Evolutionary conservation across 208 protist species (phyloP), one percentile per base, ranked within the genome.

Genomic region (Zelonia costaricensis): DNA sequence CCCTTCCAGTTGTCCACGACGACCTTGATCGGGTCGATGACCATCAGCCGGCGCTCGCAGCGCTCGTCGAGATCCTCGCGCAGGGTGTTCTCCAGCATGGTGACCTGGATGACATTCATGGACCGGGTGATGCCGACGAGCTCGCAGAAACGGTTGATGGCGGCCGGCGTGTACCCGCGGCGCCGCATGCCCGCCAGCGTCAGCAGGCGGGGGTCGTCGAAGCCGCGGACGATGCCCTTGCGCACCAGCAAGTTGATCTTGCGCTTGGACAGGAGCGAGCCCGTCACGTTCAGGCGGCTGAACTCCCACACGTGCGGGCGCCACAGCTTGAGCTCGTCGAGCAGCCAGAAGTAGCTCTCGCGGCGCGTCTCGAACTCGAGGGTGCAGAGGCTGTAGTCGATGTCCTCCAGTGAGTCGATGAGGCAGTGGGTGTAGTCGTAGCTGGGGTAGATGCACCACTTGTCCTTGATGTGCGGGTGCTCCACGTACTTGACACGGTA

Each of bases 391-490:
- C 98, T 99, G 85, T 99, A 99, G 33, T 99, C 99, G 60, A 99
- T 98, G 82, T 99, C 84, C 78, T 99, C 99, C 27, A 99, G 76
- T 9, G 98, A 98, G 80, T 99, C 99, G 33, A 98, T 91, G 35
- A 99, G 80, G 84, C 98, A 99, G 88, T 99, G 98, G 30, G 98
- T 98, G 76, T 96, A 99, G 86, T 99, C 99, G 82, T 99, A 99
- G 52, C 97, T 98, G 27, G 99, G 99, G 78, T 99, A 99, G 67
- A 99, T 97, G 76, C 97, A 99, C 97, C 97, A 99, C 59, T 92
- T 88, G 67, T 98, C 92, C 63, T 97, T 97, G 30, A 87, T 78
- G 76, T 97, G 92, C 28, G 96, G 97, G 72, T 98, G 95, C 64
- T 80, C 76, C 15, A 77, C 78, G 80, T 96, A 99, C 76, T 99